phyloP scores from a whole-genome alignment of 2,329 filamentous ascomycete species.

The Ceratocystis huliohia region DNA sequence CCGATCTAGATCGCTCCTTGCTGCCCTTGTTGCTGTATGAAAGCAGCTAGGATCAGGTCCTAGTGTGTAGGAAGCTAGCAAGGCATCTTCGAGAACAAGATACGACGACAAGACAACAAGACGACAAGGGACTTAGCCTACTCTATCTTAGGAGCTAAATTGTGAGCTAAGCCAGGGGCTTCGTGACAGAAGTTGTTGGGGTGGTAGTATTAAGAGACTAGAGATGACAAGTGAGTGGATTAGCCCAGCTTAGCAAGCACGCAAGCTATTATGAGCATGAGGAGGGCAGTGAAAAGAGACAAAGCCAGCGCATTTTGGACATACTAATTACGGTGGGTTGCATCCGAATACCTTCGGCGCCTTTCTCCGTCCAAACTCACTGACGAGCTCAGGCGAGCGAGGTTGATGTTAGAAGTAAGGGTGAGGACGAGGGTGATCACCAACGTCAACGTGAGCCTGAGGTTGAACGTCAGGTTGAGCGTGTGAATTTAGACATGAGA shows the following conservation, averaged over 20 bases:
- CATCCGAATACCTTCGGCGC: background rate
- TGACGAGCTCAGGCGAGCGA: too few relatives aligned
- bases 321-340: background rate
- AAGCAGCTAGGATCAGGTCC: background rate
- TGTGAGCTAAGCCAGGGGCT: background rate
- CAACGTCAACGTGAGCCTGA: too few relatives aligned
- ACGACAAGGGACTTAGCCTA: background rate
- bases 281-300: background rate
- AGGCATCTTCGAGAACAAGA: constrained; percentile 9
- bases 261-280: background rate
- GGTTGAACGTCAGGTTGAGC: background rate
- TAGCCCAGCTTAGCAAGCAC: background rate
- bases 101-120: background rate
- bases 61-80: background rate
- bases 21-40: background rate
- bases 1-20: constrained; percentile 1
- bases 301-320: background rate
- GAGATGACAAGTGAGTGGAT: constrained; percentile 1
- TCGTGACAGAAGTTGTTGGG: constrained; percentile 1
- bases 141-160: constrained; percentile 1
- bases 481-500: background rate
- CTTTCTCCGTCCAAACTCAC: background rate
- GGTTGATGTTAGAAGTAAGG: background rate
- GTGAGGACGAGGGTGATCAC: too few relatives aligned
- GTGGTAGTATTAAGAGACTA: background rate